phyloP scores from a whole-genome alignment of 2,329 filamentous ascomycete genomes.

The Hypoxylon sp. region DNA sequence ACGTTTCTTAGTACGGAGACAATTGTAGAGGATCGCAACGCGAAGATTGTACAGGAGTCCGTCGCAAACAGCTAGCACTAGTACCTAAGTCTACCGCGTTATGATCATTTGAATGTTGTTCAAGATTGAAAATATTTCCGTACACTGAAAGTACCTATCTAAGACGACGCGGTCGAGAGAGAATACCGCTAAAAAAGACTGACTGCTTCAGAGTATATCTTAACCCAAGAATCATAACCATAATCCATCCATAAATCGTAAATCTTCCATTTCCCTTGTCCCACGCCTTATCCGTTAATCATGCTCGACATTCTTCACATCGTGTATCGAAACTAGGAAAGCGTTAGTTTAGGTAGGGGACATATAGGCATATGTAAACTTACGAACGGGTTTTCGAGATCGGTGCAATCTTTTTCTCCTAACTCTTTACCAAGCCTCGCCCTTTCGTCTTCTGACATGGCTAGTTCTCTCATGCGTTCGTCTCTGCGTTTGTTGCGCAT shows the following conservation, averaged over 20 bases:
- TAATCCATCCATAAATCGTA: neutral
- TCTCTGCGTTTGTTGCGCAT: conserved; percentile 54
- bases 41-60: neutral
- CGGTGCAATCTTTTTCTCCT: conserved; percentile 53
- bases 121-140: neutral
- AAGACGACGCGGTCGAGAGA: too few species aligned
- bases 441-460: conserved; percentile 52
- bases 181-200: too few species aligned
- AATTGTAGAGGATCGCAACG: neutral
- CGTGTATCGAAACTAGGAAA: conserved; percentile 38
- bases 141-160: too few species aligned
- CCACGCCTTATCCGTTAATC: neutral
- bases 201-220: too few species aligned
- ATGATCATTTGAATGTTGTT: neutral
- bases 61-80: neutral
- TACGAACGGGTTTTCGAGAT: conserved; percentile 54
- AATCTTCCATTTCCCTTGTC: neutral
- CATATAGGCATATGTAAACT: conserved; percentile 22
- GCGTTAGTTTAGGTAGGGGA: neutral
- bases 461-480: conserved; percentile 45
- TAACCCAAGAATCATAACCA: neutral
- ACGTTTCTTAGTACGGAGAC: neutral
- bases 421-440: conserved; percentile 48
- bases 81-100: neutral
- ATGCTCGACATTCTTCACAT: conserved; percentile 15